These are phyloP conservation scores for Aureobasidium mangrovei DNA, from an alignment of 2,329 filamentous ascomycete species.

Conservation along the genomic window DNA sequence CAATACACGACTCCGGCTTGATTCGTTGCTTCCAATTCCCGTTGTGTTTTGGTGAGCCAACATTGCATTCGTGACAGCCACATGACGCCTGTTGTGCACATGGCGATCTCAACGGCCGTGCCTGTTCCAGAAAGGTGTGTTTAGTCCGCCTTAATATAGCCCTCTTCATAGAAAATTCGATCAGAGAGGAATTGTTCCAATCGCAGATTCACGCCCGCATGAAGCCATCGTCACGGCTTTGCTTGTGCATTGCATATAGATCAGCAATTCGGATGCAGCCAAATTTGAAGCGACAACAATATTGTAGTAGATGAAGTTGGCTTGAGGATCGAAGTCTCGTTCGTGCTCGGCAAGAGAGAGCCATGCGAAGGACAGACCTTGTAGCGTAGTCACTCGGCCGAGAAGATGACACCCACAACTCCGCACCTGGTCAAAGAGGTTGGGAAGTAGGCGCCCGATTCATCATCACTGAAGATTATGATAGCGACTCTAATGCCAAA, in stretches of 20 bases:
- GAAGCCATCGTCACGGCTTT: background rate
- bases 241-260: background rate
- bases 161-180: background rate
- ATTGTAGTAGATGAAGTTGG: background rate
- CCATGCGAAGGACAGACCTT: background rate
- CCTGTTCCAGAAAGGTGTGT: background rate
- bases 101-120: background rate
- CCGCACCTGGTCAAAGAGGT: background rate
- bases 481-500: background rate
- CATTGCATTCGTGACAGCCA: constrained; percentile 1
- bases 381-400: background rate
- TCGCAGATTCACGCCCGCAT: background rate
- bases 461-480: background rate
- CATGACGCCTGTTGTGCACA: constrained; percentile 2
- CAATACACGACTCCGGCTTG: background rate
- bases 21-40: background rate
- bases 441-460: background rate
- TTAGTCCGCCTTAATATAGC: background rate
- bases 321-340: background rate
- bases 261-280: background rate
- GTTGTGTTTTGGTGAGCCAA: background rate
- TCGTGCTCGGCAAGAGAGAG: background rate
- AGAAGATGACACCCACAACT: background rate
- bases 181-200: background rate
- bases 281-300: background rate